Evolutionary conservation across 306 rosid species (phyloP), one percentile per base, ranked within the genome.

Genomic region (Elaeagnus macrophylla): DNA sequence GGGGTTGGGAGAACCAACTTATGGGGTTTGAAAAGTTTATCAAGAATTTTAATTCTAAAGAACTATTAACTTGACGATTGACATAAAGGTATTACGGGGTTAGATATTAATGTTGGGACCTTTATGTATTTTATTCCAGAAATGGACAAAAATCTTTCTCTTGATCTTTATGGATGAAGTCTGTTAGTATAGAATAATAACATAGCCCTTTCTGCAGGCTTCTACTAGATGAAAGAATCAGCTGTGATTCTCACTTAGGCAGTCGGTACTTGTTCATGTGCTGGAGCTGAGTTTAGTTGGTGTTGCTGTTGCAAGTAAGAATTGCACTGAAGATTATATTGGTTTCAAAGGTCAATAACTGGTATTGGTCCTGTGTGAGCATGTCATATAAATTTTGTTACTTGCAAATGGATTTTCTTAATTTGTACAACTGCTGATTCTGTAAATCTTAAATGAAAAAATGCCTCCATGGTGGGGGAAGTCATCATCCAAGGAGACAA

Each of bases 381-480:
- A 2, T 45, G 15, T 5, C n/a, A 45, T 45, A 17, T 65, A 62
- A 51, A 59, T 48, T 62, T 66, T 64, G 49, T 17, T 57, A 57
- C 78, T 56, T 48, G 67, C 42, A 66, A 48, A 74, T 57, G 61
- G 50, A 55, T 69, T 52, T 51, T 47, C 65, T 56, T 48, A 39
- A 61, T 62, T 60, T 63, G 41, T 37, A 61, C 62, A 39, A 38
- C 60, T 40, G 42, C 69, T 46, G 51, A 64, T 59, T 51, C 62
- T 72, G 14, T 37, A 18, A 62, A 51, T 35, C 14, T 14, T 37
- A 52, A 58, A 39, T 62, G 56, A 70, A 68, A 76, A 78, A 66
- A 91, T 93, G 99, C 95, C 69, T 76, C 58, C 94, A 48, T 84
- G 99, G 99, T 80, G 89, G 96, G 95, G 79, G 47, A 93, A 77